Evolutionary conservation across 768 basidiomycete genomes (phyloP).

Genomic region (Leccinum subgranulosum): DNA sequence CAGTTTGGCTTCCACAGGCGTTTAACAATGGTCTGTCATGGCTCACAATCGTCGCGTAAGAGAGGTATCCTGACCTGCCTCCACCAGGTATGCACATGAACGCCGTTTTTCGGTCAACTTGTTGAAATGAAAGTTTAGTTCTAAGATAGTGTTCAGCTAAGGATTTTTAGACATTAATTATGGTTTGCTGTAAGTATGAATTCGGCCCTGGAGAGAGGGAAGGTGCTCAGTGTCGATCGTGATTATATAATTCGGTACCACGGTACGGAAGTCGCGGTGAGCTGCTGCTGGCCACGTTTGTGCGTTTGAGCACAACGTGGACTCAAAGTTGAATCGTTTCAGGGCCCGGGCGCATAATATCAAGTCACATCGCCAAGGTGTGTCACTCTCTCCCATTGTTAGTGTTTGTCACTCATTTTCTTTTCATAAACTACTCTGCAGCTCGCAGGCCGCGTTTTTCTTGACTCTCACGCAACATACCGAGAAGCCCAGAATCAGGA

Average conservation of each 20-base stretch:
- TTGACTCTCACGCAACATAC: conserved; percentile 35
- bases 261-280: conserved; percentile 14
- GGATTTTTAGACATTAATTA: background rate
- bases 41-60: background rate
- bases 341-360: conserved; percentile 25
- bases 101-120: conserved; percentile 9
- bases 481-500: conserved; percentile 30
- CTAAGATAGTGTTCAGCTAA: background rate
- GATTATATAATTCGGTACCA: conserved; percentile 20
- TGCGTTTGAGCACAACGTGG: conserved; percentile 21
- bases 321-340: conserved; percentile 14
- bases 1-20: background rate
- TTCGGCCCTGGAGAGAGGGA: background rate
- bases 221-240: conserved; percentile 18
- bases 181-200: background rate
- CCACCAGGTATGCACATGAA: conserved; percentile 14
- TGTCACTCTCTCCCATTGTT: conserved; percentile 15
- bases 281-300: conserved; percentile 15
- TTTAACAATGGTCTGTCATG: background rate
- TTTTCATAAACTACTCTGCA: conserved; percentile 25
- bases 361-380: conserved; percentile 23
- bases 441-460: conserved; percentile 32
- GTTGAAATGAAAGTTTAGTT: conserved; percentile 14
- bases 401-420: conserved; percentile 23
- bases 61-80: background rate